Conservation (phyloP, 352 stramenopile genomes). For the Peronospora farinosa region DNA sequence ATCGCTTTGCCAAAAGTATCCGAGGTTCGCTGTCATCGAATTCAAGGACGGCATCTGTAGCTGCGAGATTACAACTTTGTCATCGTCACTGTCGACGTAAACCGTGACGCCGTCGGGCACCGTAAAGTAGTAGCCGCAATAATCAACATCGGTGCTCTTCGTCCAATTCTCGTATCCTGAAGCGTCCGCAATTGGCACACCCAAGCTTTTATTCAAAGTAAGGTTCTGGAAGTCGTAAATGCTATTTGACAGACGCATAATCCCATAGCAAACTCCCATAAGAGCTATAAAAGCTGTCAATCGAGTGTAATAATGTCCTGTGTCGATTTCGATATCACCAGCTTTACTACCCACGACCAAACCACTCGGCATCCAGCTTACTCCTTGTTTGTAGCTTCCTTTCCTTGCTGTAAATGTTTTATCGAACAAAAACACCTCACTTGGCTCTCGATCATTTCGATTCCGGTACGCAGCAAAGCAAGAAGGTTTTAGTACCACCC, state of each 20-base stretch:
- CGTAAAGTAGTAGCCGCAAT: slow-evolving; percentile 72
- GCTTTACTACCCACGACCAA: slow-evolving; percentile 73
- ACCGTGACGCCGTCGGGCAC: slow-evolving; percentile 44
- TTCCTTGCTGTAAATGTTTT: slow-evolving; percentile 73
- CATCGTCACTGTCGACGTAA: slow-evolving; percentile 36
- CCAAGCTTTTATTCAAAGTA: slow-evolving; percentile 23
- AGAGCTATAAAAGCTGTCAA: slow-evolving; percentile 60
- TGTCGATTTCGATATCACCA: slow-evolving; percentile 82
- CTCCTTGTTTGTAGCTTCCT: slow-evolving; percentile 74
- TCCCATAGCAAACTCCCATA: slow-evolving; percentile 54
- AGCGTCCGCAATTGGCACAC: slow-evolving; percentile 26
- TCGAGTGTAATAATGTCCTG: slow-evolving; percentile 81
- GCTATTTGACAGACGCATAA: slow-evolving; percentile 50
- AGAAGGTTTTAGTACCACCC: slow-evolving; percentile 82
- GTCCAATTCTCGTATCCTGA: slow-evolving; percentile 49
- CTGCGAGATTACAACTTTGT: slow-evolving; percentile 43
- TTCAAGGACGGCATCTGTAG: slow-evolving; percentile 36
- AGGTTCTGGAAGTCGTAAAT: slow-evolving; percentile 62
- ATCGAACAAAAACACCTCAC: slow-evolving; percentile 84
- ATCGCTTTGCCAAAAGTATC: slow-evolving; percentile 65
- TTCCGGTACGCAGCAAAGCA: slow-evolving; percentile 79
- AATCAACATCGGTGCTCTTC: slow-evolving; percentile 27
- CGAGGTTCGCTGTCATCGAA: slow-evolving; percentile 44
- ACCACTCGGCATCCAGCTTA: slow-evolving; percentile 85
- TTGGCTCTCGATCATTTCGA: slow-evolving; percentile 68